A percentile compares a stretch with the other conserved stretches of the same genome.
These are phyloP conservation scores for Verbena officinalis DNA, from an alignment of 257 asterid species.

Conservation along the genomic window DNA sequence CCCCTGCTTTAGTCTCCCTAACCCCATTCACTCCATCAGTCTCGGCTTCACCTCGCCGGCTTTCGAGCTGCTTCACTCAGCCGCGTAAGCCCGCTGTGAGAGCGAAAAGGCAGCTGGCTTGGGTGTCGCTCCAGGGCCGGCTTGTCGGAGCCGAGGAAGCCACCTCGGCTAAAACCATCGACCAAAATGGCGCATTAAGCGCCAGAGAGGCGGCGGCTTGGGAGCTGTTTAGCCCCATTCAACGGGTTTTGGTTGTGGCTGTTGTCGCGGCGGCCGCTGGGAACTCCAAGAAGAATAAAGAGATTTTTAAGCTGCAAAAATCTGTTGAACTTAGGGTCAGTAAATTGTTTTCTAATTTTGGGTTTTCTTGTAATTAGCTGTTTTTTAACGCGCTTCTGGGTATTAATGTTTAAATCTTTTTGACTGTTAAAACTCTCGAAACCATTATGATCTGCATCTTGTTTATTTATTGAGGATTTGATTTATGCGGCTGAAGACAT, in stretches of 20 bases:
- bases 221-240: constrained; percentile 82
- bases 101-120: constrained; percentile 62
- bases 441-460: neutral
- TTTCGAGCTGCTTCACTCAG: constrained; percentile 65
- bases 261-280: constrained; percentile 65
- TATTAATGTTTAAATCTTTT: constrained; percentile 6
- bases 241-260: constrained; percentile 77
- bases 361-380: neutral
- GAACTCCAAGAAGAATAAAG: constrained; percentile 49
- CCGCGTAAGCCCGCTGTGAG: constrained; percentile 63
- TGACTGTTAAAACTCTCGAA: neutral
- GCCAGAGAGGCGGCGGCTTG: constrained; percentile 62
- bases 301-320: constrained; percentile 52
- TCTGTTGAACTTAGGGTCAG: constrained; percentile 84
- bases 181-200: constrained; percentile 42
- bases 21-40: constrained; percentile 51
- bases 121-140: constrained; percentile 95
- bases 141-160: constrained; percentile 87
- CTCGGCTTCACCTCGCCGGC: constrained; percentile 71
- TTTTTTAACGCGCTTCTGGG: neutral
- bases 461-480: constrained; percentile 1
- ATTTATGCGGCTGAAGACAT: constrained; percentile 16
- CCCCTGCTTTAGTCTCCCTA: constrained; percentile 51
- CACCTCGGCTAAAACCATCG: constrained; percentile 59
- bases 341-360: constrained; percentile 1